Conservation (phyloP, 179 eudicot genomes). For the Nepenthes alata region DNA sequence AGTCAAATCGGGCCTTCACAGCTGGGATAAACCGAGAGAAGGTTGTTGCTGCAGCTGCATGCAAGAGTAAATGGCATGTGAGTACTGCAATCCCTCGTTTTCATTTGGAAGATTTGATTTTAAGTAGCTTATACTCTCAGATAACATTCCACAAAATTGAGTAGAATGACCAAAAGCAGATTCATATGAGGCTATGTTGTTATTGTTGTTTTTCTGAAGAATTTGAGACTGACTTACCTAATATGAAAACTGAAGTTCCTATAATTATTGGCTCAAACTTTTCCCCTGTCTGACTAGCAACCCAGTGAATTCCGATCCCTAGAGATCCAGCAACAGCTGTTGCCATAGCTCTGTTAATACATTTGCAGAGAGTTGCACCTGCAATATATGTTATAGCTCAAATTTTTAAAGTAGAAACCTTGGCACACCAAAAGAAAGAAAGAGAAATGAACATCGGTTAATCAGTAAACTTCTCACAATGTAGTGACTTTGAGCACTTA, state of each 20-base stretch:
- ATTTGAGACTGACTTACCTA: conserved; percentile 31
- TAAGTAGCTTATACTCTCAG: too few relatives aligned
- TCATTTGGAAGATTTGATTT: background rate
- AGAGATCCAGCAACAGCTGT: conserved; percentile 60
- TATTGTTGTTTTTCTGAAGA: too few relatives aligned
- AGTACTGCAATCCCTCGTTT: background rate
- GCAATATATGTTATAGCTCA: conserved; percentile 1
- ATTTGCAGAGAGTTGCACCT: conserved; percentile 71
- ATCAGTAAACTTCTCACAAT: too few relatives aligned
- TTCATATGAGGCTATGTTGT: too few relatives aligned
- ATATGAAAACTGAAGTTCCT: conserved; percentile 44
- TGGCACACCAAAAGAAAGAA: too few relatives aligned
- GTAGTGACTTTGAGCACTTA: conserved; percentile 14
- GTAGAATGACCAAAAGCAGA: too few relatives aligned
- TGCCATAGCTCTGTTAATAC: conserved; percentile 51
- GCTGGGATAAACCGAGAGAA: conserved; percentile 53
- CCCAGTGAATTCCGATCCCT: conserved; percentile 70
- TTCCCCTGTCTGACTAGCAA: conserved; percentile 52
- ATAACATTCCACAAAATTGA: too few relatives aligned
- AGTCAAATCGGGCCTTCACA: conserved; percentile 48
- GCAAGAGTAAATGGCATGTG: conserved; percentile 1
- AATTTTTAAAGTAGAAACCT: too few relatives aligned
- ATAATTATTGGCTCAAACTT: conserved; percentile 52
- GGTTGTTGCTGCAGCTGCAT: conserved; percentile 41
- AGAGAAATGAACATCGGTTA: too few relatives aligned